These are phyloP conservation scores for Colletotrichum somersetense DNA, from an alignment of 2,329 filamentous ascomycete species.

Conservation along the genomic window DNA sequence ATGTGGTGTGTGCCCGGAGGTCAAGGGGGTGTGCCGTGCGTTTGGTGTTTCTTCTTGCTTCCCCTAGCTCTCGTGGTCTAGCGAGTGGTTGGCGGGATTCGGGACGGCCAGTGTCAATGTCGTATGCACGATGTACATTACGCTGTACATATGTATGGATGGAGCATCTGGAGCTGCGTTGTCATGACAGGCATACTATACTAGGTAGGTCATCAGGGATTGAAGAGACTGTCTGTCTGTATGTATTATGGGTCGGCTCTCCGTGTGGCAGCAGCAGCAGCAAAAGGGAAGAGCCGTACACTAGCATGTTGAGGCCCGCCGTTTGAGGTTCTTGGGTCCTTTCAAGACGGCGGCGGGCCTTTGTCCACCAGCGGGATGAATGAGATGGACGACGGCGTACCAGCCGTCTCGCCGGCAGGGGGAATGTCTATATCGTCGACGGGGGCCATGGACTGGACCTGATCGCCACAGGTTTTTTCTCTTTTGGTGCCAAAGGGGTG, in stretches of 20 bases:
- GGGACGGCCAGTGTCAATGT: background rate
- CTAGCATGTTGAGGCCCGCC: background rate
- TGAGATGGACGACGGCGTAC: conserved; percentile 8
- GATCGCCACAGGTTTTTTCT: conserved; percentile 33
- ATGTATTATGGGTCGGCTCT: background rate
- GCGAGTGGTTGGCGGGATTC: conserved; percentile 9
- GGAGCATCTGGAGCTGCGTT: background rate
- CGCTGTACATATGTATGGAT: background rate
- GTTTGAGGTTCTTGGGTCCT: background rate
- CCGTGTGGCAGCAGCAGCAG: background rate
- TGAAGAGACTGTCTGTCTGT: background rate
- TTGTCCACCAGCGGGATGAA: background rate
- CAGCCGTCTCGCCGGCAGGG: conserved; percentile 23
- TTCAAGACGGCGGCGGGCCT: background rate
- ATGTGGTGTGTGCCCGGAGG: background rate
- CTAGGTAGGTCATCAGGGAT: background rate
- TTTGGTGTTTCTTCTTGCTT: conserved; percentile 14
- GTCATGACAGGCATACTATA: background rate
- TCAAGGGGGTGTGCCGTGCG: conserved; percentile 2
- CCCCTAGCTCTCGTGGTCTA: background rate
- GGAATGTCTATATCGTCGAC: conserved; percentile 39
- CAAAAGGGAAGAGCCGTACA: background rate
- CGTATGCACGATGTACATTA: background rate
- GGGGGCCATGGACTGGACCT: conserved; percentile 5
- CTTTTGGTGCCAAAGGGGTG: conserved; percentile 28